Conservation (phyloP, 2,329 filamentous ascomycete species). For the Aspergillus transmontanensis region DNA sequence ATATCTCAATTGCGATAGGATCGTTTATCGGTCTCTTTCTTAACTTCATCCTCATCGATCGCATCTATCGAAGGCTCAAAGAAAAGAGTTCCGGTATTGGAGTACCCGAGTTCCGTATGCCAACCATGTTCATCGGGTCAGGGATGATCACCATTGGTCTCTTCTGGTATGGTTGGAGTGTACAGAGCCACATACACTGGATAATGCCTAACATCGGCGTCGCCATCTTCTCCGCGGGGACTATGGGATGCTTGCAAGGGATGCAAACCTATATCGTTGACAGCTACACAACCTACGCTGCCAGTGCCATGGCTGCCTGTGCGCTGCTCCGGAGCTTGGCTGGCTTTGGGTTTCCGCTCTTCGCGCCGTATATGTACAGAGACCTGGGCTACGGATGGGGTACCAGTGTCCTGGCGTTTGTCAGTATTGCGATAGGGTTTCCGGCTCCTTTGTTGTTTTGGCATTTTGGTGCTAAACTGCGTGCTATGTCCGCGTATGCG, state of each 20-base stretch:
- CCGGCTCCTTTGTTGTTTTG: constrained; percentile 51
- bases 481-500: constrained; percentile 44
- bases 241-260: constrained; percentile 38
- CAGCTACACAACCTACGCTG: constrained; percentile 32
- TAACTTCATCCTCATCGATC: constrained; percentile 50
- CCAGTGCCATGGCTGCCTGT: constrained; percentile 24
- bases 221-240: constrained; percentile 48
- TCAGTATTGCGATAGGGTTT: constrained; percentile 36
- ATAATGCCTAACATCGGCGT: constrained; percentile 56
- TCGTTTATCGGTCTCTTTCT: constrained; percentile 59
- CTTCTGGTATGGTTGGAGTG: constrained; percentile 61
- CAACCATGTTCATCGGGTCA: constrained; percentile 57
- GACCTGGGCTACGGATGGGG: constrained; percentile 35
- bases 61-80: constrained; percentile 51
- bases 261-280: constrained; percentile 39
- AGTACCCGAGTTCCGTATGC: constrained; percentile 64
- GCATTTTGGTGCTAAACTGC: constrained; percentile 47
- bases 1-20: constrained; percentile 63
- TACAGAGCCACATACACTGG: constrained; percentile 53
- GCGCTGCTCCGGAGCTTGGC: constrained; percentile 12
- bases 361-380: constrained; percentile 36
- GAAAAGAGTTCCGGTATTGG: constrained; percentile 41
- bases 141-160: constrained; percentile 55
- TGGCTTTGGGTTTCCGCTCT: constrained; percentile 38
- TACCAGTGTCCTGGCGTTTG: constrained; percentile 37